A percentile compares a stretch with the other conserved stretches of the same genome.
Evolutionary conservation across 1,284 basidiomycete species (phyloP).

Genomic region (Crepidotus sp.): DNA sequence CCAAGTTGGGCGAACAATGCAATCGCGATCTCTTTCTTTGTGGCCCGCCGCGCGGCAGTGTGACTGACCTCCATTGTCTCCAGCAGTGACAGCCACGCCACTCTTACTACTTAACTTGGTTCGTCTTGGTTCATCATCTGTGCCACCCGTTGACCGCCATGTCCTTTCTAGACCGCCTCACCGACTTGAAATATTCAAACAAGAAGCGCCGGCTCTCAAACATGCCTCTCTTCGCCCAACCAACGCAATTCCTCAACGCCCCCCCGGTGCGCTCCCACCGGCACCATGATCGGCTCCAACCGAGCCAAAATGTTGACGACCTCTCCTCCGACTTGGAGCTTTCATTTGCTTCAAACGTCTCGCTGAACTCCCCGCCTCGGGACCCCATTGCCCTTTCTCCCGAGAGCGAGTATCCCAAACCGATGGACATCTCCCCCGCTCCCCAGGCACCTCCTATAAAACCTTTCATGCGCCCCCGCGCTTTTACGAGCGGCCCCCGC

Average conservation of each 20-base stretch:
- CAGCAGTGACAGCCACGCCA: slow-evolving; percentile 17
- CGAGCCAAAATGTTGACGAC: slow-evolving; percentile 53
- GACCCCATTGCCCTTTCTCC: slow-evolving; percentile 35
- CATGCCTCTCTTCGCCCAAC: slow-evolving; percentile 44
- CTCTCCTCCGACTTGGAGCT: slow-evolving; percentile 65
- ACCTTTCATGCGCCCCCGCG: slow-evolving; percentile 39
- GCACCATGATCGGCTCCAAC: slow-evolving; percentile 30
- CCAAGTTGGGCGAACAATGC: slow-evolving; percentile 33
- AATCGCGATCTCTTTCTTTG: slow-evolving; percentile 5
- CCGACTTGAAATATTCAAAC: slow-evolving; percentile 19
- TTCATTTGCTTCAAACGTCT: slow-evolving; percentile 74
- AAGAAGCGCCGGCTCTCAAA: slow-evolving; percentile 21
- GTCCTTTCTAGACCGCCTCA: slow-evolving; percentile 25
- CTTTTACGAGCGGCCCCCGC: slow-evolving; percentile 51
- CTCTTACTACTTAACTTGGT: slow-evolving; percentile 17
- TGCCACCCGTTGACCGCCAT: slow-evolving; percentile 17
- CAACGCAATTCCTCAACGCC: slow-evolving; percentile 41
- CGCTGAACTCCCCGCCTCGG: slow-evolving; percentile 58
- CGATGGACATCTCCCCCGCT: slow-evolving; percentile 75
- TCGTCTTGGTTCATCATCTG: slow-evolving; percentile 8
- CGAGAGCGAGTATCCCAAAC: slow-evolving; percentile 40
- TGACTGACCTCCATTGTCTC: slow-evolving; percentile 22
- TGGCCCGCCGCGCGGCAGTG: slow-evolving; percentile 11
- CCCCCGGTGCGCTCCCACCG: slow-evolving; percentile 23
- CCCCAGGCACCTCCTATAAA: slow-evolving; percentile 45